phyloP scores from a whole-genome alignment of 1,284 basidiomycete species.

The Puccinia polysora region DNA sequence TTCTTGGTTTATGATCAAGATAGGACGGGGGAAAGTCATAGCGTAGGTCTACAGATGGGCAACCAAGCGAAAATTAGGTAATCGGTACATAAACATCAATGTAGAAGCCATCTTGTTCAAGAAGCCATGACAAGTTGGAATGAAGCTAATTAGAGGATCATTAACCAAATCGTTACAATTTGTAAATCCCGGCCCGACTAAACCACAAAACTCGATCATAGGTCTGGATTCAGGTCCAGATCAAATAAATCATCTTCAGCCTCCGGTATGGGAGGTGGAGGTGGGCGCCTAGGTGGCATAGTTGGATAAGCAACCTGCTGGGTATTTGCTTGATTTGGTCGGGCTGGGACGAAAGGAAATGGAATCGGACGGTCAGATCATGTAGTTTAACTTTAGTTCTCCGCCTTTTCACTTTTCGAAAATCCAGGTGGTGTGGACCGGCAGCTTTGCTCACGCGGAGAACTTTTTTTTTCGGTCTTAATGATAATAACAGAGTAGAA shows the following conservation, averaged over 20 bases:
- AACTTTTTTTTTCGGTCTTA: too few relatives aligned
- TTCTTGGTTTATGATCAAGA: too few relatives aligned
- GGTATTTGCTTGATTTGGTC: constrained; percentile 5
- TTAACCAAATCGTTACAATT: neutral
- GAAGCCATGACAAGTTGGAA: neutral
- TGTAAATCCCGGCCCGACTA: neutral
- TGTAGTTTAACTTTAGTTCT: too few relatives aligned
- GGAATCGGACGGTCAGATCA: constrained; percentile 4
- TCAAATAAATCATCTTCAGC: constrained; percentile 49
- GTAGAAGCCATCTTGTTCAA: neutral
- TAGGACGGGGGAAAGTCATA: neutral
- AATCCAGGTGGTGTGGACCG: too few relatives aligned
- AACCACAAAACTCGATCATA: constrained; percentile 24
- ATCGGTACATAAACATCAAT: neutral
- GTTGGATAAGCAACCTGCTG: constrained; percentile 22
- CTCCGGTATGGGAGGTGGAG: constrained; percentile 36
- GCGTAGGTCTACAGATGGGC: neutral
- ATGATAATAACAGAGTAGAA: too few relatives aligned
- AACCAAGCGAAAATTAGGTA: neutral
- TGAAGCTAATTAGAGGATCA: neutral
- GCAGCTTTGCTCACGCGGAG: too few relatives aligned
- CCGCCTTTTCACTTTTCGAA: too few relatives aligned
- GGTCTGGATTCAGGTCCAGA: constrained; percentile 49
- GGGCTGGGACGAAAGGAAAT: constrained; percentile 6
- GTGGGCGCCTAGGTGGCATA: constrained; percentile 44